Evolutionary conservation across 176 grass and related monocot genomes (phyloP), one percentile per base, ranked within the genome.

Genomic region (Eleusine coracana): DNA sequence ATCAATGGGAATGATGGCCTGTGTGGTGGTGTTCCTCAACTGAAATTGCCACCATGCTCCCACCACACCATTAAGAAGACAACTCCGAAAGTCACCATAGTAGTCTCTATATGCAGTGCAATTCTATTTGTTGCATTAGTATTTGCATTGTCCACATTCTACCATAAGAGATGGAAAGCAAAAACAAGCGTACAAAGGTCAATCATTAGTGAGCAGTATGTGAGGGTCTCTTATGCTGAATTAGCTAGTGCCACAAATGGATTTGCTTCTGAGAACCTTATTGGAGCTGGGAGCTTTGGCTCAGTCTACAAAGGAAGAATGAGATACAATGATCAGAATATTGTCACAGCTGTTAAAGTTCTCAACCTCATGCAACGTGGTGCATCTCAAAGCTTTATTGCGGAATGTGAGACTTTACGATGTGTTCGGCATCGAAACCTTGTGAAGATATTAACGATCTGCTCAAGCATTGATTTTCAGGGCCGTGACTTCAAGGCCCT

Each of bases 1-100:
- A 61, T 92, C 1, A 29, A 14, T 14, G 90, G 86, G 20, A 92
- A 92, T 34, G 2, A 38, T 36, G 80, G 79, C 31, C 51, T 92
- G 13, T 92, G 90, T 77, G 82, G 82, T 16, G 82, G 82, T 17
- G 48, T 84, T 18, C 64, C 73, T 54, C 64, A 84, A 23, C 46
- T 80, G 28, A 50, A 80, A 18, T 13, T 89, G 20, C 45, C 58
- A 12, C 52, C 25, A 4, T 89, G 87, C 40, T 73, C 37, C 44
- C 29, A 3, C 4, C 17, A 31, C 38, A 38, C 59, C 69, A 80
- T 1, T 28, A 82, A 62, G 65, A 71, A 50, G 21, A 7, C 2
- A 0, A 6, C 20, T 25, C 17, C 4, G 12, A 74, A 83, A 56
- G 12, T 74, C 64, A 27, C 34, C 29, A 29, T 74, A 83, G 29